A percentile compares a stretch with the other conserved stretches of the same genome.
Conservation (phyloP, 352 stramenopile species). For the Phytophthora hibernalis region DNA sequence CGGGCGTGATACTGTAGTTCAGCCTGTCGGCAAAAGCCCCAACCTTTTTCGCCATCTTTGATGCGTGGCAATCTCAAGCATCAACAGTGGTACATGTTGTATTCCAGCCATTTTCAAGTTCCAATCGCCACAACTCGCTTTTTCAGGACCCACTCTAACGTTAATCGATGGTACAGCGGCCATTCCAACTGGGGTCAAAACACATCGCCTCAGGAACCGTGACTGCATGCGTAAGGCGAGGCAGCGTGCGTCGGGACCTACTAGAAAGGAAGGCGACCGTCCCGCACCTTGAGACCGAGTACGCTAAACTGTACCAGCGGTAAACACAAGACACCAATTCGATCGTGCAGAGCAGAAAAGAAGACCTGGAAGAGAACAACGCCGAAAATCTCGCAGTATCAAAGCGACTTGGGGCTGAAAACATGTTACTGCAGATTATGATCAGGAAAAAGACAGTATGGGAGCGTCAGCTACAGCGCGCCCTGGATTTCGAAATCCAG, state of each 20-base stretch:
- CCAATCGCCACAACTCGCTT: no score
- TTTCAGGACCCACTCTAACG: no score
- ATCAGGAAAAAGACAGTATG: slow-evolving; percentile 38
- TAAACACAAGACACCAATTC: neutral
- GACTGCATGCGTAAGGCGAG: slow-evolving; percentile 46
- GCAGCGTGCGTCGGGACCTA: slow-evolving; percentile 36
- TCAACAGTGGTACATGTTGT: slow-evolving; percentile 2
- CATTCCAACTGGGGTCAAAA: neutral
- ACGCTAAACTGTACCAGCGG: slow-evolving; percentile 31
- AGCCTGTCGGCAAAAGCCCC: no score
- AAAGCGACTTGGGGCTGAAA: slow-evolving; percentile 49
- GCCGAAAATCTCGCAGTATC: slow-evolving; percentile 17
- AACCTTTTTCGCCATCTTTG: slow-evolving; percentile 4
- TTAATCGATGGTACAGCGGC: no score
- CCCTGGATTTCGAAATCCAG: slow-evolving; percentile 38
- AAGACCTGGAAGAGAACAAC: neutral
- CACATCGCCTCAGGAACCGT: slow-evolving; percentile 34
- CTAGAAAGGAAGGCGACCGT: slow-evolving; percentile 33
- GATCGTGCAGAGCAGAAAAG: neutral
- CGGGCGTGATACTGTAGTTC: no score
- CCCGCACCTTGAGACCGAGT: slow-evolving; percentile 39
- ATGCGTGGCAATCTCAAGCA: slow-evolving; percentile 3
- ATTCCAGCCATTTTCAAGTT: neutral
- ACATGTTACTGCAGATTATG: slow-evolving; percentile 34
- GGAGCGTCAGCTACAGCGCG: slow-evolving; percentile 36